Conservation (phyloP, 441 rosid genomes). For the Corymbia calophylla region DNA sequence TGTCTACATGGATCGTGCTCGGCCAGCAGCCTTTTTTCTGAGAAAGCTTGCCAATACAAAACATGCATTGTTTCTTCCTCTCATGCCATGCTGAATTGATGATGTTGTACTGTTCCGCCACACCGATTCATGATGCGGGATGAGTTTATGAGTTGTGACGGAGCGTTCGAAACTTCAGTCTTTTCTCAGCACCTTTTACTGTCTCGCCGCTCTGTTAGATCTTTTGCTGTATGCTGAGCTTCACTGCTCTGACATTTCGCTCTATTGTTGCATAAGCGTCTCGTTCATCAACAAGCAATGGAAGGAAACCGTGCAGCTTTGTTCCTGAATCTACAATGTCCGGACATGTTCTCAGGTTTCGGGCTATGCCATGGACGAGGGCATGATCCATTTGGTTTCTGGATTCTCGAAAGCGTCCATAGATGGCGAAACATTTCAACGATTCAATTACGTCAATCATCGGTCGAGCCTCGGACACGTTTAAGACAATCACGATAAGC, state of each 20-base stretch:
- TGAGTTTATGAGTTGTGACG: neutral
- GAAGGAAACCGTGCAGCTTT: neutral
- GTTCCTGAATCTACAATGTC: neutral
- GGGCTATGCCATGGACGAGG: neutral
- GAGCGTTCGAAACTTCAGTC: neutral
- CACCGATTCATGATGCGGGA: neutral
- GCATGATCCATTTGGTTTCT: neutral
- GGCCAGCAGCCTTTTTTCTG: neutral
- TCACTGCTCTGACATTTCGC: neutral
- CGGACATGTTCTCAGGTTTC: neutral
- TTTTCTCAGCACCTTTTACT: neutral
- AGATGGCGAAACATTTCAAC: neutral
- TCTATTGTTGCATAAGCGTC: neutral
- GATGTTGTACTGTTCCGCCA: neutral
- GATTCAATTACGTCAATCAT: neutral
- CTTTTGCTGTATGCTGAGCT: neutral
- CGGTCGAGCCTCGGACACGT: neutral
- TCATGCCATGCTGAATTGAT: neutral
- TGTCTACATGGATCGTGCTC: neutral
- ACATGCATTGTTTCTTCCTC: neutral
- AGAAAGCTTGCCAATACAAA: neutral
- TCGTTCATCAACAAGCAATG: neutral
- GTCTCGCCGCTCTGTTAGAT: neutral
- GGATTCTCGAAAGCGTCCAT: neutral
- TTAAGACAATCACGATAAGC: neutral